Conservation (phyloP, 208 protist species). For the Herpetomonas samuelpessoai region DNA sequence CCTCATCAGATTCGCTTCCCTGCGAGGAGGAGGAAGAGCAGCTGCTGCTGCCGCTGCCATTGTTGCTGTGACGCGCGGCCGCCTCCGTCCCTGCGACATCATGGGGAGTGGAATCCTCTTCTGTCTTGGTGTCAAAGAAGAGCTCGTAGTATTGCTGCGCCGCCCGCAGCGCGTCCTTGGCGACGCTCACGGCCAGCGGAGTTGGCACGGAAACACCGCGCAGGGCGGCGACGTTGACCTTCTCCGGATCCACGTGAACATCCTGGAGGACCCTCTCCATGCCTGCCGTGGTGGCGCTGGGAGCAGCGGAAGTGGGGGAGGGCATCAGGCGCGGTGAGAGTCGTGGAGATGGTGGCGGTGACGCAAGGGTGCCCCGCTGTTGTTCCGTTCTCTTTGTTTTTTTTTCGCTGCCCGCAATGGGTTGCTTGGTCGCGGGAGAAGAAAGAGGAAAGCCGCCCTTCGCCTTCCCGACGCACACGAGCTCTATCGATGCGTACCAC, state of each 20-base stretch:
- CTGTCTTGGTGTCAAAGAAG: constrained; percentile 24
- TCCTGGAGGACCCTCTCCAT: background rate
- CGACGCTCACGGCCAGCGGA: constrained; percentile 16
- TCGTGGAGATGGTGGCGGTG: too few relatives aligned
- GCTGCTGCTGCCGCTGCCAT: background rate
- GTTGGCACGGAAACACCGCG: constrained; percentile 26
- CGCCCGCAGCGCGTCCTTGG: constrained; percentile 27
- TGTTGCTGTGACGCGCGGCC: background rate
- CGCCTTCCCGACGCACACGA: too few relatives aligned
- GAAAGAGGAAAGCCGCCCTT: constrained; percentile 2
- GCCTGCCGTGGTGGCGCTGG: too few relatives aligned
- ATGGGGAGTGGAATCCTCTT: too few relatives aligned
- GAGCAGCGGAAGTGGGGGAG: too few relatives aligned
- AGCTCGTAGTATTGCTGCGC: constrained; percentile 40
- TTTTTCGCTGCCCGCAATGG: background rate
- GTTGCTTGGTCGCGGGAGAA: background rate
- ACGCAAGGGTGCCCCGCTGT: background rate
- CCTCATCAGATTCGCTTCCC: background rate
- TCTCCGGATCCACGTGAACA: background rate
- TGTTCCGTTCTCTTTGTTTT: constrained; percentile 1
- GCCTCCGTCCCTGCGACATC: background rate
- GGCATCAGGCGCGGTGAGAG: too few relatives aligned
- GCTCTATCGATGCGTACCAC: too few relatives aligned
- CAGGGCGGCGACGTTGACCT: constrained; percentile 28
- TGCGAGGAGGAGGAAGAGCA: background rate